Evolutionary conservation across 768 basidiomycete species (phyloP), one percentile per base, ranked within the genome.

Genomic region (Boletus huronensis): DNA sequence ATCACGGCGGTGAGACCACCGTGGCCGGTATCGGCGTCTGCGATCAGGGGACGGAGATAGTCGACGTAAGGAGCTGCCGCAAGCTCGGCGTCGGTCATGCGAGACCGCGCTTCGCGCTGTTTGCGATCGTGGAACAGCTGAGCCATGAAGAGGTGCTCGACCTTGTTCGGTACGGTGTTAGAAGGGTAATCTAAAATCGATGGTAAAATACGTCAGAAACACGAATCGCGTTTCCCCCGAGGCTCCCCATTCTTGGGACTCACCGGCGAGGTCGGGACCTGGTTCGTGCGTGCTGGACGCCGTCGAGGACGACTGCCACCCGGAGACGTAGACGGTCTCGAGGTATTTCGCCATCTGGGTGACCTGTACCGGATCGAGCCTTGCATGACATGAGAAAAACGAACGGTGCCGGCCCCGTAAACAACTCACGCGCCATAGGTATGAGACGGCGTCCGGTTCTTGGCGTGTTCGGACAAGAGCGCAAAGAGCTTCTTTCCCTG

Each of bases 91-190:
- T 89, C 84, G 25, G 85, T 76, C 76, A 95, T 69, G 58, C 66
- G 76, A 0, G 87, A 83, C 23, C 93, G 88, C 7, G 77, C 82
- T 68, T 93, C 90, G 51, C 84, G 86, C 70, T 98, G 96, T 73
- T 97, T 98, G 60, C 96, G 88, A 75, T 99, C 97, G 70, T 99
- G 97, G 85, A 98, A 98, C 40, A 98, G 85, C 70, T 98, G 97
- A 0, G 97, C 96, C 80, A 88, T 83, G 83, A 98, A 98, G 50
- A 98, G 80, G 59, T 98, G 97, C 70, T 98, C 93, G 58, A 98
- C 97, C 79, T 98, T 98, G 80, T 92, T 93, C 2, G 97, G 97
- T 1, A 98, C 96, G 21, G 97, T 98, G 78, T 98, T 98, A 47
- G 90, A 96, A 2, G 97, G 97, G 74, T 98, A 98, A 72, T 98